Base-by-base conservation (phyloP, 2,329 filamentous ascomycete genomes). In the Lecanicillium sp. region DNA sequence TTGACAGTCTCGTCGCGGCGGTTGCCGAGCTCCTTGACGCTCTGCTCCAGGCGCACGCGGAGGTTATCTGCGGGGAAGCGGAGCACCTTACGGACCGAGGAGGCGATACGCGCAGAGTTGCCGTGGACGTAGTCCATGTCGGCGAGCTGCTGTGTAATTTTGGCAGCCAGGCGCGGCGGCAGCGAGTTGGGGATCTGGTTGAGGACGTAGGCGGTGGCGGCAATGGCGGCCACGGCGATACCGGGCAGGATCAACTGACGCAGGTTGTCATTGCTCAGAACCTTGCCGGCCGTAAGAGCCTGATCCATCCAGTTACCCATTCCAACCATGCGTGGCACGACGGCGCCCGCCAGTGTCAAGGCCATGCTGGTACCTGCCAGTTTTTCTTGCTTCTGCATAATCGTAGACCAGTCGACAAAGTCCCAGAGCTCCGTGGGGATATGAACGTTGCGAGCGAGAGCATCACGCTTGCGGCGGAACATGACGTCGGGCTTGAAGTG, bases 361-460 rank as follows among this genome's bases (percentile, higher is more conserved):
- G 91, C 93, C 85, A 98, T 90, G 54, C 93, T 87, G 3, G 90
- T 94, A 32, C 91, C 89, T 5, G 91, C 90, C 48, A 94, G 77
- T 74, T 97, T 98, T 67, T 98, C 93, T 64, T 97, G 91, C 46
- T 83, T 79, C 60, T 96, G 89, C 71, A 95, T 77, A 5, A 97
- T 69, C 10, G 82, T 86, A 15, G 82, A 77, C 65, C 90, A 75
- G 65, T 98, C 93, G 59, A 98, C 87, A 73, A 98, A 97, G 69
- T 98, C 93, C 78, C 78, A 86, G 1, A 95, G 58, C 61, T 98
- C 90, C 4, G 93, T 87, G 46, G 93, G 82, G 17, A 95, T 83
- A 52, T 96, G 83, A 14, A 97, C 83, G 61, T 95, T 84, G 54
- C 89, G 82, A 5, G 88, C 90, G 33, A 95, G 71, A 2, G 82